Evolutionary conservation across 163 green algal species (phyloP), one percentile per base, ranked within the genome.

Genomic region (Coccomyxa subellipsoidea): DNA sequence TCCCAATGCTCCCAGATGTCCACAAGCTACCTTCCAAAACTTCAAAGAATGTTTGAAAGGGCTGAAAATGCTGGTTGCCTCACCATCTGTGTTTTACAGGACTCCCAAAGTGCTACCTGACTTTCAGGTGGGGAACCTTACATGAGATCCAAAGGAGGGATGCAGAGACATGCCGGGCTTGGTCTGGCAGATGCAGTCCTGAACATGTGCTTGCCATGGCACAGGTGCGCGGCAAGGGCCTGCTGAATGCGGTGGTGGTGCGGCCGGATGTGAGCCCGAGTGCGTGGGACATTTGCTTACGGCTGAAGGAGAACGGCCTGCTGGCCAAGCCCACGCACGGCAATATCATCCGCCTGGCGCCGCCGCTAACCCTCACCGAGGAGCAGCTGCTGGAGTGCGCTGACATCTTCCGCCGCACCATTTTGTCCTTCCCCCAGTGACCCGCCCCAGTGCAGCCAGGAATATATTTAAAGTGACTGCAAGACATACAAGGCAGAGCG

Each of bases 291-390:
- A 82, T 98, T 27, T 98, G 95, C 90, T 54, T 98, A 78, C 72
- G 83, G 76, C 90, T 98, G 53, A 89, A 90, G 69, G 90, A 95
- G 80, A 84, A 86, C 54, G 95, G 95, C 4, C 84, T 98, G 83
- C 90, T 98, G 77, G 93, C 93, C 76, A 98, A 98, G 91, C 95
- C 95, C n/a, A 98, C 95, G 3, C 94, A 97, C 70, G 85, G 93
- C 78, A 94, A 98, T 87, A 96, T 98, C 85, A 95, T 95, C 83
- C 87, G 92, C 23, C 83, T 86, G 70, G 84, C 86, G 18, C 82
- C 80, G 3, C 75, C 79, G n/a, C 77, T 83, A 38, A 59, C 37
- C 53, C 84, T 87, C 39, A 81, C 39, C 7, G 75, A 87, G 36
- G 80, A 90, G 77, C 91, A 98, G 91, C 81, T 97, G 47, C n/a